Evolutionary conservation across 768 basidiomycete species (phyloP), one percentile per base, ranked within the genome.

Genomic region (Trametes elegans): DNA sequence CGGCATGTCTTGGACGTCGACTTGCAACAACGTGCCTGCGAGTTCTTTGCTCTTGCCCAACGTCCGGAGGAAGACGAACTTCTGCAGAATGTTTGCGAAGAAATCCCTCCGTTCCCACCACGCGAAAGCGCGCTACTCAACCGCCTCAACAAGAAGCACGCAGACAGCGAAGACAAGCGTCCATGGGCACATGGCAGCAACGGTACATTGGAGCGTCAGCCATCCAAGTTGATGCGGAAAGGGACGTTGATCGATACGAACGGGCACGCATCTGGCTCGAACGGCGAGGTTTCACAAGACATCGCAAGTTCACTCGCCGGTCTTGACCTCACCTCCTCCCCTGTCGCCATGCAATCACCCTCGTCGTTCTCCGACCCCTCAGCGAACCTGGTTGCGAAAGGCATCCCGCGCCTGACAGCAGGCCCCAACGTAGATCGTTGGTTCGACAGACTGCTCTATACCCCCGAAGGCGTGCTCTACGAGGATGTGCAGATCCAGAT

Each of bases 71-170:
- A 94, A 31, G 95, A 98, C 64, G 94, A 94, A 60, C 78, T 98
- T 39, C 75, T 99, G 38, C 90, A 94, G 67, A 91, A 92, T 59
- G 84, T 98, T 13, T 98, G 95, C 69, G 97, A 98, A 70, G 97
- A 98, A 72, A 98, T 99, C 87, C 97, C 97, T 1, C 94, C 96
- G 4, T 99, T 97, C 79, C 95, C 96, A 3, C 90, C 96, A 48
- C 84, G 97, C 42, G 90, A 93, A 61, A 96, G 93, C 55, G 88
- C 95, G 2, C 77, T 99, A 7, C 77, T 97, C 45, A 90, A 83
- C 42, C 81, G 93, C 44, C 74, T 99, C 35, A 90, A 96, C 69
- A 87, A 84, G 66, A 96, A 95, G 67, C 88, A 91, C 31, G 88
- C 86, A 5, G 91, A 93, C 62, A 90, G 90, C n/a, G 91, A 92